Evolutionary conservation across 139 green algal species (phyloP), one percentile per base, ranked within the genome.

Genomic region (Coccomyxa sp.): DNA sequence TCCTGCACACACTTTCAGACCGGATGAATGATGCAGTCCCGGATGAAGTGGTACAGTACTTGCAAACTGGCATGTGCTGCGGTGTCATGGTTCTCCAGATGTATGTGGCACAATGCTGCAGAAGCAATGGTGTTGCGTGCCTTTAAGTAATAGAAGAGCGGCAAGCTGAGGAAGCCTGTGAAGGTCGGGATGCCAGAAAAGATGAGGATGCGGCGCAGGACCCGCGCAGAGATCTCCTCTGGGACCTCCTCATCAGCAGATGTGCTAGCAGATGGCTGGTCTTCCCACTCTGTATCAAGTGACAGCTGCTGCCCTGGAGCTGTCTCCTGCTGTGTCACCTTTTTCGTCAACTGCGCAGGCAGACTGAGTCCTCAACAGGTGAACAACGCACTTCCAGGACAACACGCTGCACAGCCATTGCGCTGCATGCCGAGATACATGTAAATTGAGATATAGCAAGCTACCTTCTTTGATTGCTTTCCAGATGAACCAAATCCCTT

Each of bases 71-170:
- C 18, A 25, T 25, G 63, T 25, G 18, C 18, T 21, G 21, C 63
- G 10, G 18, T 25, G 18, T 71, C 63, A 25, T 11, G 63, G 9
- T 71, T 25, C 63, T 21, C 21, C 63, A 71, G 4, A 71, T 71
- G 18, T 25, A 71, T 21, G 21, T 71, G 21, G 63, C 1, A 28
- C 63, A 71, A 21, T 71, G 63, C 63, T 71, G 63, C 9, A 71
- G 18, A 21, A 71, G 9, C 63, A 28, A 71, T 71, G 63, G 63
- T 4, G 21, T 4, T 28, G 28, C 63, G 63, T 67, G 89, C 90
- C 85, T 92, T 92, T 13, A 92, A 80, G 78, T 88, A 95, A 83
- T 93, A 96, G 77, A 95, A 96, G 15, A 91, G n/a, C 0, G 90
- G 88, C 32, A 94, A 88, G 31, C 93, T 79, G 38, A 88, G 57